Base-by-base conservation (phyloP, 495 filamentous ascomycete species). In the Daldinia childiae region DNA sequence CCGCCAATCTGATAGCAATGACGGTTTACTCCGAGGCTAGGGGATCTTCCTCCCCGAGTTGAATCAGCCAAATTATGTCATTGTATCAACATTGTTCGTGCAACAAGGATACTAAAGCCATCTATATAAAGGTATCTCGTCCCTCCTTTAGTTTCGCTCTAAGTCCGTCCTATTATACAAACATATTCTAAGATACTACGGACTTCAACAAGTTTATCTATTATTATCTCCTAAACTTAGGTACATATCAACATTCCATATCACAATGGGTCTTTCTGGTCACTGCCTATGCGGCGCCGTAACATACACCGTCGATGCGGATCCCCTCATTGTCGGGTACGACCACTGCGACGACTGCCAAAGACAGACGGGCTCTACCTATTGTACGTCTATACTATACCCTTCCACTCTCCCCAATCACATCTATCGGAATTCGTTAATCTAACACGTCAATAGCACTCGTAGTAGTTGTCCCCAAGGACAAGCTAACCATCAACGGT, bases 261-360 rank as follows among this genome's bases (percentile, higher is more conserved):
- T 50, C 81, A 88, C 65, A 64, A 91, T 91, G 89, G 79, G 82
- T 86, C 80, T 91, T 69, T 82, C 87, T 52, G 89, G 89, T 72
- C 89, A 91, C 84, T 91, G 89, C 77, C 88, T 91, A 61, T 91
- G 89, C 84, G 87, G 87, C 71, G 84, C 86, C 68, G 88, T 90
- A 80, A 91, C 85, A 63, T 91, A 89, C 84, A 84, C 79, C 68
- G 83, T 82, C 50, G 86, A 87, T 74, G 76, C 86, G 30, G 86
- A 88, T 14, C 88, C 88, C 43, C 39, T 86, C 60, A 52, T 88
- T 67, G 85, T 85, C 30, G 89, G 82, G 71, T 91, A 91, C 75
- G 89, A 91, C 73, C 89, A 91, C 82, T 91, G 89, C 73, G 89
- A 91, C 71, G 89, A 90, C 77, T 91, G 89, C 83, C 89, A 91